Evolutionary conservation across 164 flowering plant species (phyloP), one percentile per base, ranked within the genome.

Genomic region (Dillenia suffruticosa): DNA sequence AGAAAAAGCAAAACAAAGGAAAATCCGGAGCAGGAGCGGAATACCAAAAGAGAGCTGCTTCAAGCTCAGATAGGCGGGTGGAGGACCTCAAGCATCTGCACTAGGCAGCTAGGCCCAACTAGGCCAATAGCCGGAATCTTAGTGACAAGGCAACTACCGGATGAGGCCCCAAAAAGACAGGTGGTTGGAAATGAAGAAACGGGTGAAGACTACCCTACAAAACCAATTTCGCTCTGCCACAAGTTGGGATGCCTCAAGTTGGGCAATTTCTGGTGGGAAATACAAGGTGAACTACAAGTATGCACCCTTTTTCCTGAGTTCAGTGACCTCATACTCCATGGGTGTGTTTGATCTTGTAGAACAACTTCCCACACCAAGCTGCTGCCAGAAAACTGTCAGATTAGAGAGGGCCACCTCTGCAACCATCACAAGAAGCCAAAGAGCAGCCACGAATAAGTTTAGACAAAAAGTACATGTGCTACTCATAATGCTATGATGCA

Each of bases 261-360:
- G 98, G 98, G 98, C 98, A 9, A 90, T 97, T 0, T 56, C 73
- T 7, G 98, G 98, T 0, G 98, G 98, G 55, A 80, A 76, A 46
- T 77, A 79, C 72, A 87, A 83, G 53, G 90, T 82, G 22, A 62
- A 88, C 64, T 90, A 93, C 72, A 81, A 76, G 24, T 86, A 79
- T 54, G 78, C 87, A 0, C 98, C 98, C 9, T 93, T 93, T 49
- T 80, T 0, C 63, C 97, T n/a, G 87, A 84, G 32, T 87, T 81
- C 70, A 71, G 64, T 9, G 87, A 83, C 69, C 65, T 93, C 0
- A 82, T 78, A 40, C 79, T 89, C 12, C 76, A 84, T 8, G 98
- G 98, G 98, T 59, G 48, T 76, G 0, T 69, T 70, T 1, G 85
- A 87, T 45, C 95, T 91, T 9, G 71, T 86, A 43, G 74, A 78